phyloP scores from a whole-genome alignment of 1,139 yeast genomes.

The Yamadazyma songkhlaensis region DNA sequence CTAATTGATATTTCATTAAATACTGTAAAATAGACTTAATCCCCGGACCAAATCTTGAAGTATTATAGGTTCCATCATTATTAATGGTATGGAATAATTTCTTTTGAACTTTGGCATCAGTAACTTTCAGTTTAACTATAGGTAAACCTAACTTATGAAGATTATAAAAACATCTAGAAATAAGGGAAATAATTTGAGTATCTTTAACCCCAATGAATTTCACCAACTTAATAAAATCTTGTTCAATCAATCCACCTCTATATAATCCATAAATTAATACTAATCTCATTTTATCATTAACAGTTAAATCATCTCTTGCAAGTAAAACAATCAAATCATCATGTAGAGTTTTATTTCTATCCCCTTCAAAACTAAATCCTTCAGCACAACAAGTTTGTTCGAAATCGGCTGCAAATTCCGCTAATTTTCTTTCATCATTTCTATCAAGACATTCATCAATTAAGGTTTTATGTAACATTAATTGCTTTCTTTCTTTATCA shows the following conservation, averaged over 20 bases:
- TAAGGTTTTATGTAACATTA: slow-evolving; percentile 57
- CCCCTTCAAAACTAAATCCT: slow-evolving; percentile 72
- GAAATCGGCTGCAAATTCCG: slow-evolving; percentile 61
- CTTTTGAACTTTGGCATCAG: slow-evolving; percentile 38
- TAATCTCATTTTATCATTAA: slow-evolving; percentile 70
- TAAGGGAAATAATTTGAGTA: slow-evolving; percentile 49
- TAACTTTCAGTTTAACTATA: slow-evolving; percentile 50
- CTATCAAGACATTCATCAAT: slow-evolving; percentile 56
- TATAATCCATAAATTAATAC: slow-evolving; percentile 76
- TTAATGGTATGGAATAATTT: slow-evolving; percentile 63
- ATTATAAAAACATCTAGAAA: slow-evolving; percentile 56
- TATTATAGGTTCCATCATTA: slow-evolving; percentile 63
- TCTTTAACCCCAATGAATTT: slow-evolving; percentile 65
- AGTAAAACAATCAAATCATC: slow-evolving; percentile 63
- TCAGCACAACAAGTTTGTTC: slow-evolving; percentile 77
- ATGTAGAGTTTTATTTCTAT: slow-evolving; percentile 59
- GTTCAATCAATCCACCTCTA: slow-evolving; percentile 78
- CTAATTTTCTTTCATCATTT: slow-evolving; percentile 52
- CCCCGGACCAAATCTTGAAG: slow-evolving; percentile 77
- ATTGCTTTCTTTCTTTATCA: slow-evolving; percentile 62
- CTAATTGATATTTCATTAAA: slow-evolving; percentile 47
- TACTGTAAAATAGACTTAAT: slow-evolving; percentile 55
- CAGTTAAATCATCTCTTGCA: slow-evolving; percentile 48
- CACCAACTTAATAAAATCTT: slow-evolving; percentile 70
- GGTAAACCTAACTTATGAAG: slow-evolving; percentile 66